Base-by-base conservation (phyloP, 371 early-diverging fungal genomes). In the Mucor piriformis region DNA sequence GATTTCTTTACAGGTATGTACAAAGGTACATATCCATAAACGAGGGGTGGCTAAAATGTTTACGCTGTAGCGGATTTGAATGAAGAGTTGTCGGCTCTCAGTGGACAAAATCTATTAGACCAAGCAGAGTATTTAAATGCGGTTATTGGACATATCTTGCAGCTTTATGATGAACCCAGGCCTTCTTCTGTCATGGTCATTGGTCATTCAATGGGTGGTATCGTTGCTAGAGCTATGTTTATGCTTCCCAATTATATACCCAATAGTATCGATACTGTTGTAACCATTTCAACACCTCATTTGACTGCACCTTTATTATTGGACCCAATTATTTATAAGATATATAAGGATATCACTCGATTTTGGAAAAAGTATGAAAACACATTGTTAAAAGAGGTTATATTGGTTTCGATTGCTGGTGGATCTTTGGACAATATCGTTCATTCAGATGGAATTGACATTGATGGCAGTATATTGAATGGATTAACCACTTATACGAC, bases 191-290 rank as follows among this genome's bases (percentile, higher is more conserved):
- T 97, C 12, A 62, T 92, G 13, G 69, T 97, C 18, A 73, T 97
- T 24, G 96, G 92, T 3, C 98, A 97, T 64, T 95, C 95, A 6
- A 97, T 97, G 97, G 98, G 98, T 23, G 98, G 98, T 6, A 77
- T 97, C 24, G 95, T 97, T 3, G 95, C 95, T 1, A 74, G 97
- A 16, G 79, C 90, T 0, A 74, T 91, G 50, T 77, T 92, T 48
- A 85, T 83, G 6, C 67, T 92, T 56, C 68, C 79, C 0, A 91
- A 84, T 67, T 90, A 91, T 64, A 55, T 66, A 8, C 74, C 81
- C 0, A 83, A 85, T 3, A 81, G 88, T 3, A 82, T 97, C 25
- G 79, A 85, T 46, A 88, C 91, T 1, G 86, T 98, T 42, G 61
- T 96, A 29, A 98, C 98, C 0, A 70, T 95, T n/a, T 88, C 96